phyloP scores from a whole-genome alignment of 805 yeast species.

The Starmerella scarabaei region DNA sequence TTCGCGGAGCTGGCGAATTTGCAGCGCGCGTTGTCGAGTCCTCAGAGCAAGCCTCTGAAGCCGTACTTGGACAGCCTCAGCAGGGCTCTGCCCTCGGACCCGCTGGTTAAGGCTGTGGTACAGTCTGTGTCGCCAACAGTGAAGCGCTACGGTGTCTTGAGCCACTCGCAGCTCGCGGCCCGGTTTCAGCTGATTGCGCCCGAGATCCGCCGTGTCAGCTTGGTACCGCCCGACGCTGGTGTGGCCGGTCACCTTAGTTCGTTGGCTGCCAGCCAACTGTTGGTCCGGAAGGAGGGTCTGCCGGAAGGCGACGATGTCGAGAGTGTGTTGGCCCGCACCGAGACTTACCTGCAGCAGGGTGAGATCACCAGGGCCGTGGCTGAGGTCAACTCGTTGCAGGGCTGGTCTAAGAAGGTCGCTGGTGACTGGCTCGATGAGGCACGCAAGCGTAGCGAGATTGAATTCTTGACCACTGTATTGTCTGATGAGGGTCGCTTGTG shows the following conservation, averaged over 20 bases:
- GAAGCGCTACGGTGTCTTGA: conserved; percentile 46
- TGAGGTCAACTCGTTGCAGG: conserved; percentile 77
- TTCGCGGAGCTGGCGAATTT: conserved; percentile 36
- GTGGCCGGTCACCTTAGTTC: conserved; percentile 84
- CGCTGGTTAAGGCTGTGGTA: conserved; percentile 39
- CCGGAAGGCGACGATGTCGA: conserved; percentile 79
- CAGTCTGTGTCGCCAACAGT: conserved; percentile 36
- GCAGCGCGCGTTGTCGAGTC: conserved; percentile 30
- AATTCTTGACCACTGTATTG: conserved; percentile 50
- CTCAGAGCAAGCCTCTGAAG: conserved; percentile 29
- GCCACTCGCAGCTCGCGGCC: conserved; percentile 62
- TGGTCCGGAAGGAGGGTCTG: conserved; percentile 65
- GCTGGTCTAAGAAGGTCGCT: conserved; percentile 84
- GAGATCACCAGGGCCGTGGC: conserved; percentile 81
- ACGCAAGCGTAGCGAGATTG: conserved; percentile 78
- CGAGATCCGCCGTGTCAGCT: conserved; percentile 75
- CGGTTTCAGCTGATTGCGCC: conserved; percentile 73
- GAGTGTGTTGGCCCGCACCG: conserved; percentile 75
- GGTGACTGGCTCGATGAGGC: conserved; percentile 85
- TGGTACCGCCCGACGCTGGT: conserved; percentile 93
- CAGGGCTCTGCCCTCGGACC: conserved; percentile 34
- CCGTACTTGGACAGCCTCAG: conserved; percentile 25
- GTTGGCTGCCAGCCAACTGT: conserved; percentile 55
- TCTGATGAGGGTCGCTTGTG: conserved; percentile 28
- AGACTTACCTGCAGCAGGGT: conserved; percentile 57